Evolutionary conservation across 2,329 filamentous ascomycete genomes (phyloP), one percentile per base, ranked within the genome.

Genomic region (Monosporascus ibericus): DNA sequence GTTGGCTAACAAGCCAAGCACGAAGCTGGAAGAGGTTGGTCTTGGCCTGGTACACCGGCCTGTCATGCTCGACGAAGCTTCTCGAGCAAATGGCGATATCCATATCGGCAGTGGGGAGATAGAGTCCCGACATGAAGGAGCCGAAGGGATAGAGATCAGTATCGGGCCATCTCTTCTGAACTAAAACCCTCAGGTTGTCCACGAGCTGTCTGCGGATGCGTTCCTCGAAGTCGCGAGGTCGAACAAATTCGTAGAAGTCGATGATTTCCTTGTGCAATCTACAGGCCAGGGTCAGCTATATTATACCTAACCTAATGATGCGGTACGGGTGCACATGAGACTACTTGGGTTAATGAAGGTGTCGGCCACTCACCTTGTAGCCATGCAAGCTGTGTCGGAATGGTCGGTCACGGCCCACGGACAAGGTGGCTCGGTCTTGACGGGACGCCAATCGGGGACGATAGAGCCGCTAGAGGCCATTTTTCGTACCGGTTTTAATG

Each of bases 51-150:
- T 75, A 76, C 54, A 72, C 73, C 53, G 79, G 67, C 8, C 72
- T 63, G 2, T 79, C 80, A 3, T 77, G 74, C 8, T 73, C 67
- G 57, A 84, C 75, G 58, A 82, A 90, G 25, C 75, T 73, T 8
- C 69, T 61, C 0, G 80, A 84, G 48, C 92, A 81, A 49, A 94
- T 80, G 3, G 96, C 94, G 47, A 99, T 76, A 66, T 99, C 94
- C 85, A 99, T 95, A 66, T 99, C 94, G 17, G 89, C 90, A 1
- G 88, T 83, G 0, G 81, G 81, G 2, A 84, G 72, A 60, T 84
- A 84, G 7, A 90, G 75, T 0, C 88, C 90, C 3, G 90, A 90
- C 60, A 90, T 92, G 70, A 92, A 99, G 0, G 94, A 97, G n/a
- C 94, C 94, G 67, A 99, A 99, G 9, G 86, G 78, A 36, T 80